Evolutionary conservation across 2,329 filamentous ascomycete genomes (phyloP).

Genomic region (Zasmidium citrigriseum): DNA sequence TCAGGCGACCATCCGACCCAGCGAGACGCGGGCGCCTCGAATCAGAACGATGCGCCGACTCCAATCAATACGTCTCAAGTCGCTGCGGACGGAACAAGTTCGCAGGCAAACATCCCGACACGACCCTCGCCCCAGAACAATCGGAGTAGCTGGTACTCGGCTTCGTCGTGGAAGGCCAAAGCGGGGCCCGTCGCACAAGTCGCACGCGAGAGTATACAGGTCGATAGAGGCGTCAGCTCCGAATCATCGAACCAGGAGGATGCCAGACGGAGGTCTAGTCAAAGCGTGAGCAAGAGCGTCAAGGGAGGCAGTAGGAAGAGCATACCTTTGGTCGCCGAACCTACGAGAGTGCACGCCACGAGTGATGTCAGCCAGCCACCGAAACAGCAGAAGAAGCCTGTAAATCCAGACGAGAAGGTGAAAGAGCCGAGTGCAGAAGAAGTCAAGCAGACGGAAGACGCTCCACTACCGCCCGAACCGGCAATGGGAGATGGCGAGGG

Average conservation of each 20-base stretch:
- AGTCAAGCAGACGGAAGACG: slow-evolving; percentile 31
- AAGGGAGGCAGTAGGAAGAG: slow-evolving; percentile 48
- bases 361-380: slow-evolving; percentile 30
- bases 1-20: neutral
- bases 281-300: slow-evolving; percentile 41
- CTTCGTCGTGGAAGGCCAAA: slow-evolving; percentile 44
- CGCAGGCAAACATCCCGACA: neutral
- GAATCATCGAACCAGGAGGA: slow-evolving; percentile 36
- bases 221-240: slow-evolving; percentile 45
- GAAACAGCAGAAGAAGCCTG: slow-evolving; percentile 26
- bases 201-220: slow-evolving; percentile 48
- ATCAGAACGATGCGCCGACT: neutral
- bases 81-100: neutral
- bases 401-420: slow-evolving; percentile 22
- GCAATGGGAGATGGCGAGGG: slow-evolving; percentile 23
- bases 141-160: slow-evolving; percentile 46
- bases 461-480: slow-evolving; percentile 48
- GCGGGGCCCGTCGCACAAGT: slow-evolving; percentile 50
- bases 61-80: neutral
- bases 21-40: neutral
- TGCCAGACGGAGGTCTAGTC: slow-evolving; percentile 28
- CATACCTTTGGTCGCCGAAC: slow-evolving; percentile 45
- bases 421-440: slow-evolving; percentile 19
- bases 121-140: slow-evolving; percentile 4
- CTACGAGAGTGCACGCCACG: slow-evolving; percentile 49